A percentile compares a stretch with the other conserved stretches of the same genome.
Conservation (phyloP, 805 yeast genomes). For the Alloascoidea hylecoeti region DNA sequence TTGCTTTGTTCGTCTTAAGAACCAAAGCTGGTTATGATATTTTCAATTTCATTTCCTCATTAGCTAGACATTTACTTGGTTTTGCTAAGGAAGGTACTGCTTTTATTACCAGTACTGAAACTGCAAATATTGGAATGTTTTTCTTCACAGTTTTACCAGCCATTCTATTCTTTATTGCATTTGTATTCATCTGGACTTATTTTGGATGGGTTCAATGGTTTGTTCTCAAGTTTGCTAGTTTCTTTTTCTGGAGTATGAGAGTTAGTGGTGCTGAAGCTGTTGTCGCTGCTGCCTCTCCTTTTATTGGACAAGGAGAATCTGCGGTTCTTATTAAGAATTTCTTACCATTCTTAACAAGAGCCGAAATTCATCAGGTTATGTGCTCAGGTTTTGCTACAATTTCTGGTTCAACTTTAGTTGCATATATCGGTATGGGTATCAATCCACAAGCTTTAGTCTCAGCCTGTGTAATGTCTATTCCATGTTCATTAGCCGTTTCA, state of each 20-base stretch:
- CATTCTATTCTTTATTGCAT: conserved; percentile 48
- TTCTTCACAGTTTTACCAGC: conserved; percentile 49
- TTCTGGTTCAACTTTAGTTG: conserved; percentile 48
- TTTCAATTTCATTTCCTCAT: conserved; percentile 42
- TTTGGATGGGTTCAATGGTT: conserved; percentile 48
- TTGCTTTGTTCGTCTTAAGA: conserved; percentile 47
- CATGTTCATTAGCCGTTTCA: conserved; percentile 46
- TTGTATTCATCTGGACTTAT: conserved; percentile 45
- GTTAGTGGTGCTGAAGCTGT: conserved; percentile 53
- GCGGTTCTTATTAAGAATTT: conserved; percentile 48
- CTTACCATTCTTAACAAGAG: conserved; percentile 40
- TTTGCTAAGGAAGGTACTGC: conserved; percentile 51
- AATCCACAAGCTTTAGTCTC: conserved; percentile 48
- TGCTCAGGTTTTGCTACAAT: conserved; percentile 51
- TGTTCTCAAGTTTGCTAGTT: conserved; percentile 37
- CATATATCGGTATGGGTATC: conserved; percentile 49
- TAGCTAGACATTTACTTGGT: conserved; percentile 41
- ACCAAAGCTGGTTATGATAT: conserved; percentile 46
- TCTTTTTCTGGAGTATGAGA: conserved; percentile 45
- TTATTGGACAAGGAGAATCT: conserved; percentile 52
- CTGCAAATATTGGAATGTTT: conserved; percentile 29
- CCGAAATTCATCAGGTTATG: conserved; percentile 51
- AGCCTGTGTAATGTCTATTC: conserved; percentile 60
- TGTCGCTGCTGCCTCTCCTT: conserved; percentile 55
- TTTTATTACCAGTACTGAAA: conserved; percentile 30